Base-by-base conservation (phyloP, 2,329 filamentous ascomycete species). In the Claviceps maximensis region DNA sequence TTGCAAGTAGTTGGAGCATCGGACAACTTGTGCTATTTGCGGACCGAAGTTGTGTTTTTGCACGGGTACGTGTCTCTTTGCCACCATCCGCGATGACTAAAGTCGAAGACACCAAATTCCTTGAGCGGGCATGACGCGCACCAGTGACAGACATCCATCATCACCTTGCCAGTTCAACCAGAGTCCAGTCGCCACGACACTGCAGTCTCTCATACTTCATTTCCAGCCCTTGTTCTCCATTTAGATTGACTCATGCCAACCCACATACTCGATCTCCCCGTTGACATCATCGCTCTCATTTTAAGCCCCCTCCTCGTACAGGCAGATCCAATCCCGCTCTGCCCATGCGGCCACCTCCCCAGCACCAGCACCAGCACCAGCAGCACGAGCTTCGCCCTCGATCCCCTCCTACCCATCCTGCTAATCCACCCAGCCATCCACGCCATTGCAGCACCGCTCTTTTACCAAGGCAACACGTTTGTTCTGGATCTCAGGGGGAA, bases 341-440 rank as follows among this genome's bases (percentile, higher is more conserved):
- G 66, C 33, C 61, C 63, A 23, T 67, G 65, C 50, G 54, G 59
- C 8, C n/a, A 12, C 15, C 15, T 41, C 31, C 23, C 40, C 19
- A 7, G 25, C 17, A 36, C 15, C 51, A 41, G 53, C 54, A 15
- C 9, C 31, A 33, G 9, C 31, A 29, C 27, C 27, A 29, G 4
- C 51, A 40, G 53, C 54, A 17, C 57, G 60, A 12, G 49, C 13
- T 8, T 27, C 25, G 8, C 23, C 41, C 53, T 61, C 49, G 54
- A 60, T 51, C 60, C 62, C 3, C 51, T 67, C 2, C 52, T 67
- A 17, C 53, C 62, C 8, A 56, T 68, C 12, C 60, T 68, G 27
- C 65, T 68, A 49, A 58, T 58, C 23, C 66, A 68, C 42, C 64
- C 66, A 9, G 58, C 62, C 10, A 51, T 68, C n/a, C 57, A 67